These are phyloP conservation scores for Rubroboletus satanas DNA, from an alignment of 768 basidiomycete genomes.

Conservation along the genomic window DNA sequence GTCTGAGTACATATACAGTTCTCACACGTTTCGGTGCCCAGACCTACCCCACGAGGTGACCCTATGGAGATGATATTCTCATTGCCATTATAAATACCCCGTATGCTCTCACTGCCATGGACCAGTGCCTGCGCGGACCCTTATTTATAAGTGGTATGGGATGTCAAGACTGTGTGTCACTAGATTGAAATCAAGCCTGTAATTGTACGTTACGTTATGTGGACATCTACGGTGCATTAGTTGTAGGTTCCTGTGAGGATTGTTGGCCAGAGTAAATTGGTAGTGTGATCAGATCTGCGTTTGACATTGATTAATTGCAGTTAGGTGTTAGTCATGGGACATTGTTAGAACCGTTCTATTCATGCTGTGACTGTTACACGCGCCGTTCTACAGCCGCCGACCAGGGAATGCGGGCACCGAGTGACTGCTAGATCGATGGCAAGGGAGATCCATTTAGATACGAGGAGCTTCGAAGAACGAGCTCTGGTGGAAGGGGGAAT, in stretches of 20 bases:
- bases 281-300: constrained; percentile 3
- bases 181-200: constrained; percentile 8
- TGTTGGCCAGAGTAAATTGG: neutral
- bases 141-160: constrained; percentile 13
- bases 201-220: constrained; percentile 22
- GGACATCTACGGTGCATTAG: constrained; percentile 1
- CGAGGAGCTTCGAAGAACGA: constrained; percentile 5
- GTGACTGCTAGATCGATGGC: neutral
- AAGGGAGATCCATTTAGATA: neutral
- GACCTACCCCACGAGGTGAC: constrained; percentile 27
- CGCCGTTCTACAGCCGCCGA: constrained; percentile 16
- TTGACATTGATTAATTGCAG: neutral
- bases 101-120: constrained; percentile 20
- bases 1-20: neutral
- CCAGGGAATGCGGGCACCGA: constrained; percentile 1
- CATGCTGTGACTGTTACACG: constrained; percentile 2
- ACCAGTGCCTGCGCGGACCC: constrained; percentile 1
- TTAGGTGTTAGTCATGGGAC: neutral
- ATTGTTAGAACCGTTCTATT: neutral
- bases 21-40: constrained; percentile 9
- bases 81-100: constrained; percentile 24
- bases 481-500: neutral
- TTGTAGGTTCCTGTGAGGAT: neutral
- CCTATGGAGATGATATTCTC: constrained; percentile 18
- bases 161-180: constrained; percentile 2